Conservation (phyloP, 306 rosid species). For the Glycyrrhiza uralensis region DNA sequence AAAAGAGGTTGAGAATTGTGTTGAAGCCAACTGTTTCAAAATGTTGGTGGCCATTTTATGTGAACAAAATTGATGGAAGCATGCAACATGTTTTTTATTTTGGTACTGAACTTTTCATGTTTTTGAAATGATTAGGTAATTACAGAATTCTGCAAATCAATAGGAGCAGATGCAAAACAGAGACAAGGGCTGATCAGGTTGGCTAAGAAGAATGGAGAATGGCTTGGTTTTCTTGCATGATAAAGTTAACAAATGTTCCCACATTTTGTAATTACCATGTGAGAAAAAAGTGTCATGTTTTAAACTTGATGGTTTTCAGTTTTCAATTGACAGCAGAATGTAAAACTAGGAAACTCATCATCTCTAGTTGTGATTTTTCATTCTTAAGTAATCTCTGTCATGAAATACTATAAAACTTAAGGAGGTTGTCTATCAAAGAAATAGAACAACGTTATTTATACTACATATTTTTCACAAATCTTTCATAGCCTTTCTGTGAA, state of each 20-base stretch:
- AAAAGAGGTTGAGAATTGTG: background rate
- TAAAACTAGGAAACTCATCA: conserved; percentile 39
- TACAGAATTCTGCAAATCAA: conserved; percentile 95
- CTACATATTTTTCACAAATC: background rate
- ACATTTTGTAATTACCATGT: conserved; percentile 39
- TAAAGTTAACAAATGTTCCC: conserved; percentile 11
- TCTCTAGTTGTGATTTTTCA: conserved; percentile 34
- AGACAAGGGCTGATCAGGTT: conserved; percentile 93
- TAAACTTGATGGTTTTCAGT: conserved; percentile 32
- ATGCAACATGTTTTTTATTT: background rate
- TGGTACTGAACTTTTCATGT: background rate
- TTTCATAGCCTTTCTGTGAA: background rate
- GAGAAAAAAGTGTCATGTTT: conserved; percentile 35
- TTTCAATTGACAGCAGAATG: conserved; percentile 34
- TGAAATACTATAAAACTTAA: conserved; percentile 12
- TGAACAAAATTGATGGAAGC: background rate
- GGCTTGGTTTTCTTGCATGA: conserved; percentile 95
- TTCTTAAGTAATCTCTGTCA: conserved; percentile 34
- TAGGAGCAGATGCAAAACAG: conserved; percentile 97
- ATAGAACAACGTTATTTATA: conserved; percentile 18
- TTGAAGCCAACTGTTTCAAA: background rate
- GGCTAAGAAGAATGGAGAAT: conserved; percentile 98
- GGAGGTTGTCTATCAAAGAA: conserved; percentile 15
- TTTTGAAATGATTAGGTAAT: conserved; percentile 62
- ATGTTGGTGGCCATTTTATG: background rate